These are phyloP conservation scores for Cyberlindnera maritima DNA, from an alignment of 805 yeast genomes.

Conservation along the genomic window DNA sequence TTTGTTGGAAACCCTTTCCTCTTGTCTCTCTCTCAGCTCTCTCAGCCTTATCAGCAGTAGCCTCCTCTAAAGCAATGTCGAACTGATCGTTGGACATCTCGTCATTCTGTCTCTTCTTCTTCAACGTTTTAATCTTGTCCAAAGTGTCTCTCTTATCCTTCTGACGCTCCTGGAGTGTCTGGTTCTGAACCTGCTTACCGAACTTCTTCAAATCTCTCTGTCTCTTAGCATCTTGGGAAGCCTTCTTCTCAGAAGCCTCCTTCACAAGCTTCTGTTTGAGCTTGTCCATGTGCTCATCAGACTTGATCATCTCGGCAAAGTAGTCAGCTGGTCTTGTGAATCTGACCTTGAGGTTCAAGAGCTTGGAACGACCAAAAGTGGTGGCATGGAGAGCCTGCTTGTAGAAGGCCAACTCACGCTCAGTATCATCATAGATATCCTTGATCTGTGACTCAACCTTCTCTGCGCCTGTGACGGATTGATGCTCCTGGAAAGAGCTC, in stretches of 20 bases:
- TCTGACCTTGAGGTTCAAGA: slow-evolving; percentile 72
- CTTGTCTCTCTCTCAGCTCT: slow-evolving; percentile 28
- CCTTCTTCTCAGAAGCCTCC: slow-evolving; percentile 83
- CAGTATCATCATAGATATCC: slow-evolving; percentile 93
- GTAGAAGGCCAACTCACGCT: slow-evolving; percentile 92
- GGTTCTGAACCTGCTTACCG: slow-evolving; percentile 95
- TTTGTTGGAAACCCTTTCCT: slow-evolving; percentile 29
- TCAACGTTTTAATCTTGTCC: slow-evolving; percentile 86
- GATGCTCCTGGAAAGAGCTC: slow-evolving; percentile 80
- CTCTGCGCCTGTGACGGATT: slow-evolving; percentile 59
- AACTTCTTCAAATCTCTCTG: slow-evolving; percentile 95
- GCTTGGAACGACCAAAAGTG: slow-evolving; percentile 60
- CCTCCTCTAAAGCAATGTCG: slow-evolving; percentile 89
- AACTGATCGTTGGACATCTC: slow-evolving; percentile 75
- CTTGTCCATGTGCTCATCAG: slow-evolving; percentile 97
- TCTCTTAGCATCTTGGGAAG: slow-evolving; percentile 88
- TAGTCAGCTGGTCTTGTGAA: slow-evolving; percentile 93
- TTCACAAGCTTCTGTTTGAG: slow-evolving; percentile 75
- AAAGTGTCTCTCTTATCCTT: slow-evolving; percentile 88
- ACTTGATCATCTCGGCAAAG: slow-evolving; percentile 98
- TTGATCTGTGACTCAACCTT: slow-evolving; percentile 65
- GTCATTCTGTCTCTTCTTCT: slow-evolving; percentile 78
- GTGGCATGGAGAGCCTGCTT: slow-evolving; percentile 91
- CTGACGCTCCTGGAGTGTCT: slow-evolving; percentile 89
- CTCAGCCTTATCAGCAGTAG: slow-evolving; percentile 44